Percentiles rank a stretch among this genome's conserved stretches.
These are phyloP conservation scores for Quercus robur DNA, from an alignment of 306 rosid genomes.

Conservation along the genomic window DNA sequence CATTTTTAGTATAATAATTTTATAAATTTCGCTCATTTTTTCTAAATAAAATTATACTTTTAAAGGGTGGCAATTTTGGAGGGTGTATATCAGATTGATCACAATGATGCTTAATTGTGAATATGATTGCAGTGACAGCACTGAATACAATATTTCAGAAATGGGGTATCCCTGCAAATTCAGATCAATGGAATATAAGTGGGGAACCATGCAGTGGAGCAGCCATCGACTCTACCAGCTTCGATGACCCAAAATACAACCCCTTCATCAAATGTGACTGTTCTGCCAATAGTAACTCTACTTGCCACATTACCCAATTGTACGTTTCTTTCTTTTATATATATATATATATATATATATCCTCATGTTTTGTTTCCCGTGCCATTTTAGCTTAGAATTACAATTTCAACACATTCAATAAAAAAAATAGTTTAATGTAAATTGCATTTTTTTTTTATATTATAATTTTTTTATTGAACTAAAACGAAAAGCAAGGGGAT, in stretches of 20 bases:
- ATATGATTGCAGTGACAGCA: not conserved
- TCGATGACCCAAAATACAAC: accelerated
- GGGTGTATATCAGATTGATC: no score
- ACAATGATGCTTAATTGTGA: not conserved
- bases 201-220: not conserved
- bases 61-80: no score
- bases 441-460: no score
- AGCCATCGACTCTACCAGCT: not conserved
- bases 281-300: not conserved
- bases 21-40: no score
- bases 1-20: no score
- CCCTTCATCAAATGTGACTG: not conserved
- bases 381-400: not conserved
- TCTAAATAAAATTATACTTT: no score
- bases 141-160: not conserved
- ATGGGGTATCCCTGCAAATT: not conserved
- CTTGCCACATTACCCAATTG: not conserved
- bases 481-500: no score
- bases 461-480: no score
- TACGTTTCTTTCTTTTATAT: not conserved
- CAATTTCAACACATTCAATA: not conserved
- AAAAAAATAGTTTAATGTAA: no score
- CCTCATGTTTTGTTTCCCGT: not conserved
- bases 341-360: no score
- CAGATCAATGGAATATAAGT: not conserved